Conservation (phyloP, 2,329 filamentous ascomycete species). For the Gaeumannomyces sp. region DNA sequence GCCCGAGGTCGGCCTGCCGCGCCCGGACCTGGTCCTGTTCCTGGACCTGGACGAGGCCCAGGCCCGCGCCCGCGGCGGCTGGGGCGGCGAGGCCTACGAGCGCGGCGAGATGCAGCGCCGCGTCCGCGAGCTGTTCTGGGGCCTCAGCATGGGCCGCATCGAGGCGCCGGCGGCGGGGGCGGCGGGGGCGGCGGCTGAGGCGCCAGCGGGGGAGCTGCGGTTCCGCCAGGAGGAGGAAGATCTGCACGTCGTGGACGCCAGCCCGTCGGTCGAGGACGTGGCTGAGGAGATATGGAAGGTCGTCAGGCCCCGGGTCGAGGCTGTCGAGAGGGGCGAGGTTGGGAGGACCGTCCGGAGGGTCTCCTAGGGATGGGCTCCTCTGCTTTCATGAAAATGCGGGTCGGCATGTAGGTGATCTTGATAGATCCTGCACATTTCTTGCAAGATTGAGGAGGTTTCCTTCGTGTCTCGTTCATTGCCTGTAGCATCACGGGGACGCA, state of each 20-base stretch:
- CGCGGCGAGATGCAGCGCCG: conserved; percentile 72
- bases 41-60: conserved; percentile 71
- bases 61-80: conserved; percentile 74
- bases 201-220: conserved; percentile 21
- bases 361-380: conserved; percentile 19
- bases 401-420: neutral
- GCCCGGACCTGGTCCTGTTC: conserved; percentile 83
- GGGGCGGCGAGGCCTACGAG: conserved; percentile 86
- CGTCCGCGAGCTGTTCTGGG: conserved; percentile 69
- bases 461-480: neutral
- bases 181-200: conserved; percentile 14
- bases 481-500: neutral
- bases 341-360: conserved; percentile 41
- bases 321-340: conserved; percentile 43
- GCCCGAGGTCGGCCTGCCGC: conserved; percentile 79
- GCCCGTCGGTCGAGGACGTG: conserved; percentile 49
- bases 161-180: conserved; percentile 19
- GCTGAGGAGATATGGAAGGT: conserved; percentile 48
- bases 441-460: neutral
- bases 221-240: conserved; percentile 47
- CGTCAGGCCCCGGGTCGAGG: conserved; percentile 39
- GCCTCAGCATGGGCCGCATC: conserved; percentile 39
- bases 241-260: conserved; percentile 48
- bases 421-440: neutral
- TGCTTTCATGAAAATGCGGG: neutral